Evolutionary conservation across 805 yeast species (phyloP), one percentile per base, ranked within the genome.

Genomic region (Phaffomyces opuntiae): DNA sequence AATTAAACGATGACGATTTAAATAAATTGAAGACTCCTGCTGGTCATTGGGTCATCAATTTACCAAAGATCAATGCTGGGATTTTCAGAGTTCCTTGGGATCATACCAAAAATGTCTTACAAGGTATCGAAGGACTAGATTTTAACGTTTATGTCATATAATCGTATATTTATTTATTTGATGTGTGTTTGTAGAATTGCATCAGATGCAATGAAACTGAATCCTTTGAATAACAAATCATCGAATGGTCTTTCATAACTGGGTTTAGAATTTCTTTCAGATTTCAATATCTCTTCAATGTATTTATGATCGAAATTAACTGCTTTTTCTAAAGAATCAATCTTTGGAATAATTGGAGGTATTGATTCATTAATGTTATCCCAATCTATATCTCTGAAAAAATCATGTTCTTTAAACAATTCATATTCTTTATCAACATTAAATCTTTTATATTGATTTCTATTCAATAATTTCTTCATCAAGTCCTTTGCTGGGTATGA

Each of bases 61-160:
- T 87, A 83, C 95, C 96, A 21, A 73, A 74, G 60, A 87, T 87
- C 53, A 87, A 87, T 54, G 75, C 91, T 29, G 95, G 95, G 0
- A 75, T 87, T 3, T 87, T 87, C 61, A 74, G 74, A 1, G 89
- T 85, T 8, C 93, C 95, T 0, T 87, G 95, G 95, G 72, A 69
- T 13, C 52, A 71, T 11, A 86, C 95, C 0, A 91, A 80, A 57
- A 54, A 48, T 14, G 75, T 75, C 0, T 56, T 87, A 47, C 46
- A 63, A 16, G 55, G 65, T 21, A 47, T 61, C 21, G 39, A 44
- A n/a, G 26, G 29, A 9, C 48, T 72, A 26, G 51, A 63, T 6
- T 70, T 72, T 45, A 66, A 65, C 32, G 84, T 81, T 11, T 80
- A 73, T 53, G 73, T 67, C n/a, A 44, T 76, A 11, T 53, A 38